These are phyloP conservation scores for Achlya hypogyna DNA, from an alignment of 352 stramenopile genomes.

Conservation along the genomic window DNA sequence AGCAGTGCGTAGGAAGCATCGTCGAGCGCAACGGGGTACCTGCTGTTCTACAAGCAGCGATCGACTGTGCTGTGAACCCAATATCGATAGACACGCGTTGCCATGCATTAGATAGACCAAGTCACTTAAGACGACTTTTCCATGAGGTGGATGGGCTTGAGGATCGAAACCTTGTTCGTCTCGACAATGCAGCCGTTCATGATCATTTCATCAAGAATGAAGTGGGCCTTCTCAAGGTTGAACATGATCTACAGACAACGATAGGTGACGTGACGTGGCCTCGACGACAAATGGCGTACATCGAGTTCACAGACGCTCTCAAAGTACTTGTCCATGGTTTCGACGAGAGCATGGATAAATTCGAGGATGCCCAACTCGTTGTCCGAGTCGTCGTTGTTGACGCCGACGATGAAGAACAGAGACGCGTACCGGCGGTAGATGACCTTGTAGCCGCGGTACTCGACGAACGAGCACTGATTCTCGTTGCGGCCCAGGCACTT, in stretches of 20 bases:
- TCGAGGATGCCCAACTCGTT: slow-evolving; percentile 99
- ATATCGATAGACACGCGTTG: background rate
- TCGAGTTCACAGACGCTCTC: slow-evolving; percentile 93
- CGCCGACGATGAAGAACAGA: slow-evolving; percentile 99
- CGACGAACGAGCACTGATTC: slow-evolving; percentile 98
- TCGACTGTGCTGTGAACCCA: background rate
- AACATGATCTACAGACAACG: slow-evolving; percentile 77
- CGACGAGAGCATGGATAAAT: slow-evolving; percentile 99
- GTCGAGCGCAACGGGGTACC: slow-evolving; percentile 12
- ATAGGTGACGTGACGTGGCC: background rate
- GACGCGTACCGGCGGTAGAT: slow-evolving; percentile 98
- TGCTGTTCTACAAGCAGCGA: slow-evolving; percentile 16
- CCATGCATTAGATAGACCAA: background rate
- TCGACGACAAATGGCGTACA: slow-evolving; percentile 31
- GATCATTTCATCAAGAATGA: slow-evolving; percentile 94
- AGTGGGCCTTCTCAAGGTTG: slow-evolving; percentile 87
- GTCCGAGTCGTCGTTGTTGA: slow-evolving; percentile 93
- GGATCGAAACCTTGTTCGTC: slow-evolving; percentile 98
- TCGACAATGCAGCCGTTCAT: slow-evolving; percentile 99
- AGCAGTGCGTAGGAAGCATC: background rate
- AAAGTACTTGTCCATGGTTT: slow-evolving; percentile 99
- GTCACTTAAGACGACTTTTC: slow-evolving; percentile 85
- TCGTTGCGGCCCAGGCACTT: slow-evolving; percentile 98
- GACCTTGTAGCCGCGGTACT: slow-evolving; percentile 99
- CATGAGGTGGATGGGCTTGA: slow-evolving; percentile 98